A percentile compares a stretch with the other conserved stretches of the same genome.
phyloP scores from a whole-genome alignment of 345 rosid species.

The Salix suchowensis region DNA sequence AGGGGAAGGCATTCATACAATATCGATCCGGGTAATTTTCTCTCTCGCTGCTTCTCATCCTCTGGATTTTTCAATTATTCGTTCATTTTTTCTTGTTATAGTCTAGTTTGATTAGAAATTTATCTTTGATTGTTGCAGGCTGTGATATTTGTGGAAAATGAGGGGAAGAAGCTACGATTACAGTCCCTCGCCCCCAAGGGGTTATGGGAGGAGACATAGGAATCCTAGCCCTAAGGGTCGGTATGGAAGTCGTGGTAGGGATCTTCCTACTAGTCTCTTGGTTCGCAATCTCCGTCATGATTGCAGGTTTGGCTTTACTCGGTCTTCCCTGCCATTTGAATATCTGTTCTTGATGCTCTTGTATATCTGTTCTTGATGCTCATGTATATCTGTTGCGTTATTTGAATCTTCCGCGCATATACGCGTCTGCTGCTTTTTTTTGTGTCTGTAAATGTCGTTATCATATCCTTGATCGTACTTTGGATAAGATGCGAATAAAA shows the following conservation, averaged over 20 bases:
- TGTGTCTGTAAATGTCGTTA: neutral
- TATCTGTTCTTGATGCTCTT: neutral
- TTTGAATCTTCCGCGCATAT: neutral
- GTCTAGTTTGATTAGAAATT: neutral
- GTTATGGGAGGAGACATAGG: conserved; percentile 48
- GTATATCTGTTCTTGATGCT: neutral
- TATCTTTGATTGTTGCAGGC: neutral
- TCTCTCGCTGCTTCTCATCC: neutral
- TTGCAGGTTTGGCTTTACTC: conserved; percentile 47
- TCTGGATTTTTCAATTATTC: neutral
- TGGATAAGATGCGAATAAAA: neutral
- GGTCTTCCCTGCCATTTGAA: neutral
- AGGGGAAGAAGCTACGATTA: conserved; percentile 70
- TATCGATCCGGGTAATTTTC: neutral
- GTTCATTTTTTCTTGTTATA: neutral
- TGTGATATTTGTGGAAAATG: conserved; percentile 36
- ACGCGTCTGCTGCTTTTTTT: neutral
- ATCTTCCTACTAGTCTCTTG: conserved; percentile 75
- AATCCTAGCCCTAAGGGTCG: conserved; percentile 70
- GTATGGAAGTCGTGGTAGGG: conserved; percentile 51
- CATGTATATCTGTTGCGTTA: neutral
- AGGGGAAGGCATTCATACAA: neutral
- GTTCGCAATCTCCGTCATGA: conserved; percentile 80
- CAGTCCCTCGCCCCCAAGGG: conserved; percentile 85
- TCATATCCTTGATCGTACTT: neutral